Evolutionary conservation across 208 protist species (phyloP), one percentile per base, ranked within the genome.

Genomic region (Polymyxa betae): DNA sequence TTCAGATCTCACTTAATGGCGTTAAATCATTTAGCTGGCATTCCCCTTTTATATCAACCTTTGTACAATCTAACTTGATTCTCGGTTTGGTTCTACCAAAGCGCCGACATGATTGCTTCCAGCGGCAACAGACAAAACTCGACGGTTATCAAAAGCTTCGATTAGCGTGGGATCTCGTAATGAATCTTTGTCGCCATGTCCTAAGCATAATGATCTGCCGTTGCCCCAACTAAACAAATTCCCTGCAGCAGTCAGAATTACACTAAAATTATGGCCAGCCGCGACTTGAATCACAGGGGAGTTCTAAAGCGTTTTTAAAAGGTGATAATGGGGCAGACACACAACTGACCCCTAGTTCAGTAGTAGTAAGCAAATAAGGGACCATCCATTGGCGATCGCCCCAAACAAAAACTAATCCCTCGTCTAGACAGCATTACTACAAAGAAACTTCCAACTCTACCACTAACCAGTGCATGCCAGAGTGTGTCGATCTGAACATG

Each of bases 211-310:
- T 5, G 72, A 38, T n/a, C 72, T 82, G 5, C 72, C 72, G n/a
- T n/a, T 82, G 5, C 72, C 72, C 72, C 72, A 82, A 20, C 16
- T 82, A n/a, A 82, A 82, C 5, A 82, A 5, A 43, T 82, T 82
- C 12, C 72, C 72, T 5, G 40, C 72, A 20, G 72, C 5, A 20
- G 72, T 82, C n/a, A 82, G n/a, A 43, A 82, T 82, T 43, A 35
- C 72, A 82, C 72, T 82, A 43, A 82, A 82, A 43, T 82, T 82
- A 82, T 82, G 72, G 10, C 72, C 72, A 43, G 72, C 72, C 5
- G 72, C 72, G n/a, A 82, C 72, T 43, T 82, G 72, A 35, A 82
- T n/a, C 5, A 82, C 72, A n/a, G 72, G 72, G 35, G n/a, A 5
- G n/a, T 82, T 82, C 72, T 82, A 82, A n/a, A 43, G 35, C 54